Evolutionary conservation across 78 protist species (phyloP), one percentile per base, ranked within the genome.

Genomic region (Diacronema lutheri): DNA sequence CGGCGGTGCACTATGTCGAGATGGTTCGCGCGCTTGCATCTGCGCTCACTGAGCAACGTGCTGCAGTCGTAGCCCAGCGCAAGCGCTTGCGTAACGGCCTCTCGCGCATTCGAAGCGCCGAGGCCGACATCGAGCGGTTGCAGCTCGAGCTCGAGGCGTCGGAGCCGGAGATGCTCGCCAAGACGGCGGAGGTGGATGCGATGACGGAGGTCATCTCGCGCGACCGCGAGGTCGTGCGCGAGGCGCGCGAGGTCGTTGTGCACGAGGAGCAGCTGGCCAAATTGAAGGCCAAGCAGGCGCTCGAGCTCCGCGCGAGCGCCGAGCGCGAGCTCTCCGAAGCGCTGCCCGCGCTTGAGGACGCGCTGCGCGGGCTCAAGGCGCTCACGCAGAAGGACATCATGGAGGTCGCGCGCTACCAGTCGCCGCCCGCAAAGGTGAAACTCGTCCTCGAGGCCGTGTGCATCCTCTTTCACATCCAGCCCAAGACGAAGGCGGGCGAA

Each of bases 281-380:
- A 29, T 81, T 25, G 14, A 25, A 62, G 57, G 84, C n/a, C 79
- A 72, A 72, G 38, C 14, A 35, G 31, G 37, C 37, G 31, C n/a
- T 2, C 79, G 79, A 72, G 37, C 37, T 29, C 12, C 37, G 7
- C 29, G 11, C 4, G 31, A 12, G 14, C 13, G 79, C 37, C 44
- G 79, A 90, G 77, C 57, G 35, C 2, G 92, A 89, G 38, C 88
- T 95, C 37, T 94, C 71, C 78, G 90, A 91, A 64, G 98, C 95
- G 29, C 80, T 89, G 60, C 98, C 98, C 7, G 91, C 91, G 11
- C 94, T 96, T 23, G 94, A 86, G 58, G 87, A 76, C 0, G 98
- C 98, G 19, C 50, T 57, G 83, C 20, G 5, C 31, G 20, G 61
- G 12, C 90, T 96, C 60, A 35, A 79, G 65, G 50, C 26, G 20